Evolutionary conservation across 1,284 basidiomycete species (phyloP).

Genomic region (Pseudozyma thailandica): DNA sequence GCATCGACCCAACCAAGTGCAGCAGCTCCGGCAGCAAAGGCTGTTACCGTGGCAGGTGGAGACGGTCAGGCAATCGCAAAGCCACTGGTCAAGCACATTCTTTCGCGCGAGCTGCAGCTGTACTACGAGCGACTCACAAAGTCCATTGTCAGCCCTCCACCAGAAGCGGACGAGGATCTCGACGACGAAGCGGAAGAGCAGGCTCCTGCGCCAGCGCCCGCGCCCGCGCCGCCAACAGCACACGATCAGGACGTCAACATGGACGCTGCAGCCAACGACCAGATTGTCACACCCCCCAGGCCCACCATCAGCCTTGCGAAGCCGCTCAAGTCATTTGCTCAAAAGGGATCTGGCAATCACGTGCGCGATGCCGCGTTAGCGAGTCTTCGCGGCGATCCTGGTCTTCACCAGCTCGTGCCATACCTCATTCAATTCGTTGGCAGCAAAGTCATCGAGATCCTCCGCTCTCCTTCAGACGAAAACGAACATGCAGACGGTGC

Average conservation of each 20-base stretch:
- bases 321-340: slow-evolving; percentile 50
- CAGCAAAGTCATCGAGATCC: slow-evolving; percentile 73
- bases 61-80: slow-evolving; percentile 57
- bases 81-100: slow-evolving; percentile 82
- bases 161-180: slow-evolving; percentile 55
- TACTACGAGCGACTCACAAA: slow-evolving; percentile 93
- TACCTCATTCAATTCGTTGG: slow-evolving; percentile 95
- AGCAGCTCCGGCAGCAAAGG: slow-evolving; percentile 56
- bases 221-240: not conserved
- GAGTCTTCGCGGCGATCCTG: slow-evolving; percentile 87
- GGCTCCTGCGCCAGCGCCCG: not conserved
- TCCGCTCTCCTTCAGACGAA: slow-evolving; percentile 64
- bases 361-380: slow-evolving; percentile 81
- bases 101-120: slow-evolving; percentile 92
- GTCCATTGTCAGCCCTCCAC: slow-evolving; percentile 60
- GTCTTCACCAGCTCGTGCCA: slow-evolving; percentile 90
- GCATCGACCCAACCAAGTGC: slow-evolving; percentile 53
- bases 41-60: slow-evolving; percentile 54
- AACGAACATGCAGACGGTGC: slow-evolving; percentile 6
- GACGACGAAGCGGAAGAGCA: slow-evolving; percentile 38
- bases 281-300: slow-evolving; percentile 43
- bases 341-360: slow-evolving; percentile 57
- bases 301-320: slow-evolving; percentile 34
- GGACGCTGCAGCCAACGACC: slow-evolving; percentile 27
- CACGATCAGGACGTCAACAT: slow-evolving; percentile 36